Base-by-base conservation (phyloP, 2,329 filamentous ascomycete species). In the Gaeumannomyces sp. region DNA sequence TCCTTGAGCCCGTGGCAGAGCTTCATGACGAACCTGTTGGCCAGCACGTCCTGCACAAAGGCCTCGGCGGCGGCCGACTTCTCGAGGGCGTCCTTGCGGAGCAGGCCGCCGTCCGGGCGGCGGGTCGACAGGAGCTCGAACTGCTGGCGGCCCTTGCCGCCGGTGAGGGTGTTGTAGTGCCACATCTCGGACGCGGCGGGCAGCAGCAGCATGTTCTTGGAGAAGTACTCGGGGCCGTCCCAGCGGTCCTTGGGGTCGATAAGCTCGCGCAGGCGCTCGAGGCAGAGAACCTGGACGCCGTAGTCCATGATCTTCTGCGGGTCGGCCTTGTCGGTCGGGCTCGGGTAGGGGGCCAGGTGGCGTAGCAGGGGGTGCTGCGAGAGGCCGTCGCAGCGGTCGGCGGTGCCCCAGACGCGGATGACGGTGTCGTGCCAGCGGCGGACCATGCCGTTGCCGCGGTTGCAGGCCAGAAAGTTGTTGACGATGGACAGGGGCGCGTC, bases 381-480 rank as follows among this genome's bases (percentile, higher is more conserved):
- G 4, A 53, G 45, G 19, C 45, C 45, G 19, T 53, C 45, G 45
- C 45, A 53, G 19, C 22, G 19, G 45, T 53, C 45, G 45, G 45
- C 45, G 19, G 45, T 53, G 45, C 45, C 45, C 45, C 45, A 53
- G 45, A 53, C 45, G 45, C 1, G 64, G 63, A 33, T 72, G 68
- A 2, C 69, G 65, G 31, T 75, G 71, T 62, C 78, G 75, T 1
- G 72, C 76, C 0, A 79, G 68, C 58, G 66, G 82, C 77, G 58
- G 81, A 81, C 1, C 70, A 53, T 53, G 45, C 45, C 60, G 65
- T 78, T 78, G 1, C 74, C 73, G 38, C 77, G 78, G 4, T 78
- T 73, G 0, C 76, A 73, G 0, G 77, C 78, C 0, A 82, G 57
- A 22, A 67, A 60, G 35, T 57, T 62, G 31, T 67, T 67, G 11